Evolutionary conservation across 2,329 filamentous ascomycete genomes (phyloP).

Genomic region (Sordariomycetes sp.): DNA sequence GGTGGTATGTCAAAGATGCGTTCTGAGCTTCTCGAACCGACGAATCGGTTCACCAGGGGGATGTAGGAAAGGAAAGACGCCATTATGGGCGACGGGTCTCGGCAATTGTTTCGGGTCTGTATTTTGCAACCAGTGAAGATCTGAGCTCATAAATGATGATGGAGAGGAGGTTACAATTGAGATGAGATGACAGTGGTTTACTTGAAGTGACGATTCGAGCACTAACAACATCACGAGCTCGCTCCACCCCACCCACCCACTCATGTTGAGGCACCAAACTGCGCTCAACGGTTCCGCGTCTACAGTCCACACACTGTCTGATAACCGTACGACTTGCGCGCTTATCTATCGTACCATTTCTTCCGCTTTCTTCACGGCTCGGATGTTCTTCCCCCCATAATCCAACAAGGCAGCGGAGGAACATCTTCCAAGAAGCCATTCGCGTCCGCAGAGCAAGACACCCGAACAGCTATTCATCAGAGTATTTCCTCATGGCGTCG

Average conservation of each 20-base stretch:
- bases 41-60: neutral
- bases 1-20: slow-evolving; percentile 42
- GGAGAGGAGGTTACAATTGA: neutral
- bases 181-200: neutral
- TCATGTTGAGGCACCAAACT: neutral
- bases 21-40: neutral
- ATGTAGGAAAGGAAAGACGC: slow-evolving; percentile 3
- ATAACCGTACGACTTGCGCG: too few species aligned
- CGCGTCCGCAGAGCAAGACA: neutral
- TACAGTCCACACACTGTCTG: too few species aligned
- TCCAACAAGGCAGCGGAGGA: neutral
- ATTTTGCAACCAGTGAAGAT: neutral
- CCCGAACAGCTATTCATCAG: neutral
- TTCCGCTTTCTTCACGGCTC: too few species aligned
- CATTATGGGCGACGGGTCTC: neutral
- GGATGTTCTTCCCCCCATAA: too few species aligned
- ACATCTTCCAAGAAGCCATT: neutral
- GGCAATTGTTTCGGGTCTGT: neutral
- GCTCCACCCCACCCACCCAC: neutral
- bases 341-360: too few species aligned
- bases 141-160: neutral
- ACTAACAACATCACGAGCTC: neutral
- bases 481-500: neutral
- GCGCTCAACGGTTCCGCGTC: neutral
- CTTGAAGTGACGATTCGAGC: neutral